Conservation (phyloP, 306 rosid genomes). For the Trifolium fragiferum region DNA sequence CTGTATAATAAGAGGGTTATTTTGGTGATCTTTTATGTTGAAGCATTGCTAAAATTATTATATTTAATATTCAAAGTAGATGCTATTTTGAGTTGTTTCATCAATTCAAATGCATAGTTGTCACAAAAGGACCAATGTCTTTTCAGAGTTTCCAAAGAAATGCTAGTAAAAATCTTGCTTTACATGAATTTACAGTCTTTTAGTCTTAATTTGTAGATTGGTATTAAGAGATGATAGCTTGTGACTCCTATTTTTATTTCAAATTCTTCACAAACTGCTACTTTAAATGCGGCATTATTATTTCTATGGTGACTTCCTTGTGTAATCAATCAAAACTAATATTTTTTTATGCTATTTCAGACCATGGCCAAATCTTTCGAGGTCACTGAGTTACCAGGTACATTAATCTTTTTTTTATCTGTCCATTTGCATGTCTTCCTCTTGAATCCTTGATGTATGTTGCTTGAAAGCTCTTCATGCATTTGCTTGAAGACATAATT, state of each 20-base stretch:
- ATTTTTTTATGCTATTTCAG: constrained; percentile 59
- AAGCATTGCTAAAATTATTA: constrained; percentile 17
- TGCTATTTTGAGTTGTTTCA: constrained; percentile 30
- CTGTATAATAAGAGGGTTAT: background rate
- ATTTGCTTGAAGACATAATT: constrained; percentile 28
- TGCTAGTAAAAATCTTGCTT: constrained; percentile 9
- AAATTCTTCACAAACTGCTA: constrained; percentile 37
- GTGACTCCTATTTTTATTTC: constrained; percentile 21
- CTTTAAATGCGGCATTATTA: constrained; percentile 21
- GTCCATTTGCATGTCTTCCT: constrained; percentile 13
- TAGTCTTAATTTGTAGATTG: background rate
- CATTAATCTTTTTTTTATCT: constrained; percentile 9
- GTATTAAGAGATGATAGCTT: constrained; percentile 33
- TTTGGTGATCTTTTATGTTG: constrained; percentile 29
- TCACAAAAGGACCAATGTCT: constrained; percentile 21
- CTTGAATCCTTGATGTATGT: constrained; percentile 25
- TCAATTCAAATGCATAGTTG: constrained; percentile 5
- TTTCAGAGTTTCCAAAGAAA: constrained; percentile 30
- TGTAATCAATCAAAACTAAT: constrained; percentile 39
- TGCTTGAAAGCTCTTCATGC: constrained; percentile 27
- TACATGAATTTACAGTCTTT: background rate
- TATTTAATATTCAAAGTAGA: constrained; percentile 16
- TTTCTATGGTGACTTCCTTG: constrained; percentile 24
- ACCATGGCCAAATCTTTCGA: constrained; percentile 91
- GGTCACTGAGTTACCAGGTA: constrained; percentile 98